Base-by-base conservation (phyloP, 495 filamentous ascomycete genomes). In the Tuber calosporum region DNA sequence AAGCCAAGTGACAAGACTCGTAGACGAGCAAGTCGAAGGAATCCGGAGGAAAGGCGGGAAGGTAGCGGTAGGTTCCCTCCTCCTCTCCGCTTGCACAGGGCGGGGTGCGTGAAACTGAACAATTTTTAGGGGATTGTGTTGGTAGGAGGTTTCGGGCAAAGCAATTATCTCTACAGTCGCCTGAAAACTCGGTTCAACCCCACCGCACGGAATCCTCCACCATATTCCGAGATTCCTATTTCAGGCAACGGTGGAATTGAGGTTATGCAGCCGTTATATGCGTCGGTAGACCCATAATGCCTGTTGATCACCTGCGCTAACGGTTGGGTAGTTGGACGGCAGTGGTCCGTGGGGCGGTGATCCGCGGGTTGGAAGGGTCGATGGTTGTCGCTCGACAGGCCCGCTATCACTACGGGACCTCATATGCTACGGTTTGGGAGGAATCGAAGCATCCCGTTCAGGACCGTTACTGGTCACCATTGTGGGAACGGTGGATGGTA, bases 401-500 rank as follows among this genome's bases (percentile, higher is more conserved):
- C 41, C 84, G 91, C 67, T 90, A 87, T 85, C 89, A 92, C 82
- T 93, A 93, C 81, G 90, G 90, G n/a, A 92, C 90, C 13, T 89
- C 87, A 58, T 92, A 92, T 82, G 90, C 90, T 1, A 92, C 90
- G 0, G 89, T 90, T 11, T 92, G 90, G 81, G 89, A 92, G 74
- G 89, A 89, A 75, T 83, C 86, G 70, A 90, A 88, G 73, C 90
- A 92, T 79, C 84, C 85, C 22, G 85, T 91, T 9, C 84, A 82
- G 40, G 90, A 92, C 75, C 82, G 90, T 48, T 92, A 92, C 77
- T 92, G 90, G 90, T 88, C 86, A 72, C 90, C 90, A 19, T 76
- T 92, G 45, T 92, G 90, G 90, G 90, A 92, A 82, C 81, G 90
- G 41, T 92, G 90, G 90, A 92, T 92, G 90, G 89, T 92, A 22